phyloP scores from a whole-genome alignment of 208 protist genomes.

The Trypanosoma melophagium region DNA sequence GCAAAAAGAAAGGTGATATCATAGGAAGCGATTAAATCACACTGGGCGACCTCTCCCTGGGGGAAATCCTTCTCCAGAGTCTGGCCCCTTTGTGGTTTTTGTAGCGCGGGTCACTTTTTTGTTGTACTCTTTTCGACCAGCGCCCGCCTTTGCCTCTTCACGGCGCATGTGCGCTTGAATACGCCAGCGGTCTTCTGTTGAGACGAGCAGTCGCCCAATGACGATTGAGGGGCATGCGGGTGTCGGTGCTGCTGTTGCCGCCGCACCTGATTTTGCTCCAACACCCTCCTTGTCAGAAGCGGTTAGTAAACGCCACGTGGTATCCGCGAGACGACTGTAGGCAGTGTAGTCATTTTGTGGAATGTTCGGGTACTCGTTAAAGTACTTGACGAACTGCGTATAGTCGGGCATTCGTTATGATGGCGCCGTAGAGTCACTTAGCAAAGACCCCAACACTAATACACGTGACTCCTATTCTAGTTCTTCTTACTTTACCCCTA shows the following conservation, averaged over 20 bases:
- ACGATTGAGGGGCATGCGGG: conserved; percentile 36
- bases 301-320: conserved; percentile 64
- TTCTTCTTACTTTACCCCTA: conserved; percentile 4
- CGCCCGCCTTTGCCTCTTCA: conserved; percentile 74
- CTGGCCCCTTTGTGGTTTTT: conserved; percentile 74
- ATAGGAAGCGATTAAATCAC: conserved; percentile 24
- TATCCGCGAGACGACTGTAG: conserved; percentile 58
- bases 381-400: conserved; percentile 76
- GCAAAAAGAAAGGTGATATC: conserved; percentile 10
- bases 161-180: conserved; percentile 85
- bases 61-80: conserved; percentile 60
- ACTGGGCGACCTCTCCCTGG: conserved; percentile 74
- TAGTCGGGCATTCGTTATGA: conserved; percentile 59
- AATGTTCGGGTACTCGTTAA: conserved; percentile 63
- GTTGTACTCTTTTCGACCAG: conserved; percentile 83
- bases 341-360: conserved; percentile 33
- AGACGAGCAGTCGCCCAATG: conserved; percentile 72
- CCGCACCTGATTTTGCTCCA: conserved; percentile 19
- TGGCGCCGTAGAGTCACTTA: no score
- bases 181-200: conserved; percentile 82
- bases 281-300: conserved; percentile 42
- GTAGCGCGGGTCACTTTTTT: conserved; percentile 86
- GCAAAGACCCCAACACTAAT: no score
- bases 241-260: background rate
- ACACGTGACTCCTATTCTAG: background rate